Evolutionary conservation across 129 eudicot species (phyloP).

Genomic region (Saussurea involucrata): DNA sequence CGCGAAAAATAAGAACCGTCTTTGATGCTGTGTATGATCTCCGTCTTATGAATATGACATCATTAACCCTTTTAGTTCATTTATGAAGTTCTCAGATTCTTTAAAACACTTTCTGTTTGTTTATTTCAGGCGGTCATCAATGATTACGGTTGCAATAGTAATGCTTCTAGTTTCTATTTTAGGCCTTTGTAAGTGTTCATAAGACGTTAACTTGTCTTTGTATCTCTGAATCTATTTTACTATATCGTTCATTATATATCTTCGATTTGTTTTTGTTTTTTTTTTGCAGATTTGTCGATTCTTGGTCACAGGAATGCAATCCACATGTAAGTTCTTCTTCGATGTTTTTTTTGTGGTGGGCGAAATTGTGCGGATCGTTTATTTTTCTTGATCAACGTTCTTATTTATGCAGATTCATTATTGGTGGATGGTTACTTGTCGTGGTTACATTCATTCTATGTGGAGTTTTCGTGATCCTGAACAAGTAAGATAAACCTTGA

Average conservation of each 20-base stretch:
- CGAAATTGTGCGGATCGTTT: not conserved
- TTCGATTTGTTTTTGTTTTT: not conserved
- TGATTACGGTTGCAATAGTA: constrained; percentile 70
- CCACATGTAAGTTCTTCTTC: constrained; percentile 59
- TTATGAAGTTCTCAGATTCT: not conserved
- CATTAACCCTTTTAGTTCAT: not conserved
- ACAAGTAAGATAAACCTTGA: constrained; percentile 55
- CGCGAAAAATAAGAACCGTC: constrained; percentile 60
- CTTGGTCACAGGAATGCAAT: constrained; percentile 69
- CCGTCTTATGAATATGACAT: not conserved
- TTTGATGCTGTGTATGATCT: constrained; percentile 72
- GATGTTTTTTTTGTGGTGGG: not conserved
- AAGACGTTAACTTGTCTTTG: not conserved
- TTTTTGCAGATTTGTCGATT: constrained; percentile 61
- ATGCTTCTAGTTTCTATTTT: constrained; percentile 74
- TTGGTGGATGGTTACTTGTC: constrained; percentile 97
- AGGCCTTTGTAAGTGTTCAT: constrained; percentile 76
- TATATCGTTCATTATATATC: not conserved
- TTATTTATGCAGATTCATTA: constrained; percentile 63
- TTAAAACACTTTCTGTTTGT: not conserved
- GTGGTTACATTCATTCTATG: constrained; percentile 82
- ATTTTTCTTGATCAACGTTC: constrained; percentile 12
- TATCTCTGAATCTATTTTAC: not conserved
- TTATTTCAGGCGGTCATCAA: constrained; percentile 64
- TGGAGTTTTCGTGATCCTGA: constrained; percentile 79